These are phyloP conservation scores for Marvania coccoides DNA, from an alignment of 139 green algal species.

Conservation along the genomic window DNA sequence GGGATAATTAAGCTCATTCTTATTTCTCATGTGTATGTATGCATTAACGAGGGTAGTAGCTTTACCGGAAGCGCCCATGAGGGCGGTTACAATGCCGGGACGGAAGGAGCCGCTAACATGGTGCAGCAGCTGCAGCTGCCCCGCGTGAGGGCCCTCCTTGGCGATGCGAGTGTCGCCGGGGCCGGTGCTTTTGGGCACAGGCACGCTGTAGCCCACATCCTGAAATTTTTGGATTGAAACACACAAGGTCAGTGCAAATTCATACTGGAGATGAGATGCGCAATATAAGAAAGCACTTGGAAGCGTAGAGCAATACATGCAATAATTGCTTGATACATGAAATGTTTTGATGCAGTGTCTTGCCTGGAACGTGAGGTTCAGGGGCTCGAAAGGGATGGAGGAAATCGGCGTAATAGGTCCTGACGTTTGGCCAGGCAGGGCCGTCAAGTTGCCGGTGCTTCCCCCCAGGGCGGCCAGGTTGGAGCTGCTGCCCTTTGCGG, in stretches of 20 bases:
- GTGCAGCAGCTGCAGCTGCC: constrained; percentile 27
- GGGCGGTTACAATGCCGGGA: constrained; percentile 39
- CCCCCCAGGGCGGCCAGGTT: neutral
- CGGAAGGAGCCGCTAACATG: constrained; percentile 35
- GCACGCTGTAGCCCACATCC: neutral
- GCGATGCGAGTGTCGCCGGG: neutral
- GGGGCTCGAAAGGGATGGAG: neutral
- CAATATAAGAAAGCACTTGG: too few species aligned
- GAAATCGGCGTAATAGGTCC: neutral
- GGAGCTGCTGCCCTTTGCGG: neutral
- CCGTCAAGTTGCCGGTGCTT: neutral
- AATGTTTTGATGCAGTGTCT: too few species aligned
- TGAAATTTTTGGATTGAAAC: too few species aligned
- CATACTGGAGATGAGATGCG: neutral
- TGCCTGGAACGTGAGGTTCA: neutral
- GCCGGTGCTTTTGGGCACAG: neutral
- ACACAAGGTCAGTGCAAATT: neutral
- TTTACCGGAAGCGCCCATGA: constrained; percentile 42
- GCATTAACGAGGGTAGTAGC: too few species aligned
- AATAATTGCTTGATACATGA: too few species aligned
- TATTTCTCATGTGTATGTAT: too few species aligned
- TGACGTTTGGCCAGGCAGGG: too few species aligned
- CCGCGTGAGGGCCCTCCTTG: neutral
- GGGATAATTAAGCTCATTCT: too few species aligned
- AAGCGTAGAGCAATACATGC: neutral